These are phyloP conservation scores for Tricholoma matsutake DNA, from an alignment of 768 basidiomycete genomes.

Conservation along the genomic window DNA sequence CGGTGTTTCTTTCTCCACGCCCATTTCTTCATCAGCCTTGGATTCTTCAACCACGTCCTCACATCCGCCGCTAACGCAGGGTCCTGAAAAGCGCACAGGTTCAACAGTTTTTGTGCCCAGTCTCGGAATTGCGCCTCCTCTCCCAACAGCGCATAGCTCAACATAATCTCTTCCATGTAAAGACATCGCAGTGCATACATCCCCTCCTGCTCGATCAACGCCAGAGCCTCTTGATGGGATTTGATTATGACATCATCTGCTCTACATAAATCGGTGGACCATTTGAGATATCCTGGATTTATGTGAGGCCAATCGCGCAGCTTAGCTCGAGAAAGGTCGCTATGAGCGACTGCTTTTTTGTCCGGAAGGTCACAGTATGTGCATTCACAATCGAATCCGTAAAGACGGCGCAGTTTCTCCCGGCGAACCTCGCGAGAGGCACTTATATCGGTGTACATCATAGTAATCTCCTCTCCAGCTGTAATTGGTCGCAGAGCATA, in stretches of 20 bases:
- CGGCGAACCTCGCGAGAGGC: constrained; percentile 33
- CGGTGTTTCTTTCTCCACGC: constrained; percentile 40
- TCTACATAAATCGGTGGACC: constrained; percentile 40
- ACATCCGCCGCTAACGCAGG: constrained; percentile 25
- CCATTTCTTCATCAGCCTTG: constrained; percentile 33
- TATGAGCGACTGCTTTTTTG: constrained; percentile 9
- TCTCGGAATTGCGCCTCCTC: constrained; percentile 30
- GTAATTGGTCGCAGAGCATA: constrained; percentile 39
- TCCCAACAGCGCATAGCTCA: constrained; percentile 40
- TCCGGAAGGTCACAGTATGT: constrained; percentile 30
- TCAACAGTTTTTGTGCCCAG: constrained; percentile 34
- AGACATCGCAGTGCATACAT: constrained; percentile 37
- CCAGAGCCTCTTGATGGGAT: constrained; percentile 36
- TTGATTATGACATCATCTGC: constrained; percentile 37
- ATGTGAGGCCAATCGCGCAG: constrained; percentile 35
- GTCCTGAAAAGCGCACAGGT: constrained; percentile 24
- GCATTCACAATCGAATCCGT: constrained; percentile 42
- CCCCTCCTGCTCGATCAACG: constrained; percentile 39
- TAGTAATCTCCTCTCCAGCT: constrained; percentile 42
- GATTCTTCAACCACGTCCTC: constrained; percentile 29
- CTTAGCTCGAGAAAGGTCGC: constrained; percentile 31
- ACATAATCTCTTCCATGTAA: constrained; percentile 41
- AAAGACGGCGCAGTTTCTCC: constrained; percentile 32
- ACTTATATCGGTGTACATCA: constrained; percentile 41
- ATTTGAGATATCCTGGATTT: constrained; percentile 37